Percentiles rank a stretch among this genome's conserved stretches.
Conservation (phyloP, 2,329 filamentous ascomycete species). For the Colletotrichum sp. region DNA sequence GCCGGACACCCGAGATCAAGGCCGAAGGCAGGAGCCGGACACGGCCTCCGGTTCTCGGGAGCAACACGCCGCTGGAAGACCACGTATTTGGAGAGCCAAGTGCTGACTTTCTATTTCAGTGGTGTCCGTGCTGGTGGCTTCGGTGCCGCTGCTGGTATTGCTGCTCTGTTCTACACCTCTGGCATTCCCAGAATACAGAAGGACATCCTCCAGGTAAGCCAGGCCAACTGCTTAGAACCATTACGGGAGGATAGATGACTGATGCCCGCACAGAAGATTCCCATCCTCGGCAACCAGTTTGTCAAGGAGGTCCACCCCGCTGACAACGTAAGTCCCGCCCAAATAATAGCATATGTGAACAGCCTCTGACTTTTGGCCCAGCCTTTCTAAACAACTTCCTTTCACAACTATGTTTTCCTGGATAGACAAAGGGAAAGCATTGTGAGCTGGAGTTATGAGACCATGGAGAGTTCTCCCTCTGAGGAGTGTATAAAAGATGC, state of each 20-base stretch:
- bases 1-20: neutral
- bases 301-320: conserved; percentile 60
- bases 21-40: neutral
- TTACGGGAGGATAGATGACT: conserved; percentile 25
- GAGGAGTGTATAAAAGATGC: conserved; percentile 18
- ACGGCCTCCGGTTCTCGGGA: neutral
- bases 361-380: conserved; percentile 11
- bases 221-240: neutral
- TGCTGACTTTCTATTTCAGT: conserved; percentile 36
- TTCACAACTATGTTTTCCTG: neutral
- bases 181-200: conserved; percentile 65
- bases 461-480: neutral
- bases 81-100: neutral
- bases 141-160: conserved; percentile 62
- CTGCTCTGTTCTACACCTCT: conserved; percentile 64
- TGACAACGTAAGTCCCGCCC: conserved; percentile 61
- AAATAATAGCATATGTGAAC: no score
- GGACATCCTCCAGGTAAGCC: conserved; percentile 62
- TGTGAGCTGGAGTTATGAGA: neutral
- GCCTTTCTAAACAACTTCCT: conserved; percentile 42
- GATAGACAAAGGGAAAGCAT: neutral
- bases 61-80: neutral
- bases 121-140: conserved; percentile 58
- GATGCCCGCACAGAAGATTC: conserved; percentile 52
- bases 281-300: conserved; percentile 56